phyloP scores from a whole-genome alignment of 768 basidiomycete genomes.

The Suillus bovinus region DNA sequence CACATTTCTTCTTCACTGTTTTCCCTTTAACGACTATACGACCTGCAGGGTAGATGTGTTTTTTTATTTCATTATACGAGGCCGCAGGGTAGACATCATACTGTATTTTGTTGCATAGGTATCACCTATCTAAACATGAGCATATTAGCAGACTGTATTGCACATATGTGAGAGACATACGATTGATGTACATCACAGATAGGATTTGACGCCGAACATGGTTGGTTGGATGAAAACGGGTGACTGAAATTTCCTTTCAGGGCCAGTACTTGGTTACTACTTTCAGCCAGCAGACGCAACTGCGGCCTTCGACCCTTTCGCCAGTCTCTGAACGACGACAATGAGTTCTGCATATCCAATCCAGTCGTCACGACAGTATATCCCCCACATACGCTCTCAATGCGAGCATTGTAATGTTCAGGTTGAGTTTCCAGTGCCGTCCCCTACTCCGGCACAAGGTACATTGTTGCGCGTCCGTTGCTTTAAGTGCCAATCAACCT shows the following conservation, averaged over 20 bases:
- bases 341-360: constrained; percentile 51
- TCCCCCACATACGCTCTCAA: constrained; percentile 64
- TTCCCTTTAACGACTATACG: background rate
- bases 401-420: constrained; percentile 56
- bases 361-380: constrained; percentile 64
- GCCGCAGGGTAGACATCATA: no score
- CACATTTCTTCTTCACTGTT: background rate
- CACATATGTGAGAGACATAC: background rate
- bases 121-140: background rate
- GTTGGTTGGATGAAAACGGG: background rate
- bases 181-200: background rate
- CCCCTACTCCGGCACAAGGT: constrained; percentile 52
- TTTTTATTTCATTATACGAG: background rate
- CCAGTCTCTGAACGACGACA: constrained; percentile 22
- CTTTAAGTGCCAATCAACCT: constrained; percentile 60
- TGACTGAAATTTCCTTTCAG: background rate
- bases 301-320: background rate
- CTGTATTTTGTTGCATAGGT: no score
- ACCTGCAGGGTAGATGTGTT: background rate
- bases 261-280: background rate
- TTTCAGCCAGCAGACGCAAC: background rate
- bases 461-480: constrained; percentile 69
- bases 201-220: background rate
- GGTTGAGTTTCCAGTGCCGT: constrained; percentile 72
- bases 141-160: background rate